A percentile compares a stretch with the other conserved stretches of the same genome.
phyloP scores from a whole-genome alignment of 2,329 filamentous ascomycete genomes.

The Gaeumannomyces tritici region DNA sequence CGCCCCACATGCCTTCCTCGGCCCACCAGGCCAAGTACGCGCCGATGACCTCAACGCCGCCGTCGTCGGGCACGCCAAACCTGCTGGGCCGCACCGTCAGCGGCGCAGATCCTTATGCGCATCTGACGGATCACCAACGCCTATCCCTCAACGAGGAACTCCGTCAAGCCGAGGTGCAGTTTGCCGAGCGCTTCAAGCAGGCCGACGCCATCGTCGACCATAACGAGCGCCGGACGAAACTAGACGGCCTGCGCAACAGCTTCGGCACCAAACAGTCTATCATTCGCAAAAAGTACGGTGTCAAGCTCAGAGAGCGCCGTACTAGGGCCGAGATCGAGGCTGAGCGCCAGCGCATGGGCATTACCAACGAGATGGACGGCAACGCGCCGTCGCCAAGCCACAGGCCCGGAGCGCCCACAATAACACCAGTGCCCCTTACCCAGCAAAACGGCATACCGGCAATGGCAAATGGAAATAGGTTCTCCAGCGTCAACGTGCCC shows the following conservation, averaged over 20 bases:
- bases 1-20: constrained; percentile 1
- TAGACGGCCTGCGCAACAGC: constrained; percentile 38
- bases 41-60: constrained; percentile 1
- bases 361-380: background rate
- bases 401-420: constrained; percentile 6
- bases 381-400: constrained; percentile 14
- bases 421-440: background rate
- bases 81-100: constrained; percentile 7
- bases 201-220: constrained; percentile 27
- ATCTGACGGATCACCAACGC: constrained; percentile 25
- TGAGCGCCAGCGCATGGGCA: constrained; percentile 28
- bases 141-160: constrained; percentile 26
- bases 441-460: too few relatives aligned
- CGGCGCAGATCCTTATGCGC: constrained; percentile 31
- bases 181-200: constrained; percentile 30
- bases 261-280: constrained; percentile 46
- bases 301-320: constrained; percentile 39
- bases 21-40: background rate
- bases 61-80: constrained; percentile 6
- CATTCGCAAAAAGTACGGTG: constrained; percentile 49
- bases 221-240: constrained; percentile 15
- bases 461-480: background rate
- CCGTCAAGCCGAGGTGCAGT: constrained; percentile 24
- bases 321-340: constrained; percentile 35
- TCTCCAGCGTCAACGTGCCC: background rate